Base-by-base conservation (phyloP, 2,329 filamentous ascomycete species). In the Capronia coronata region DNA sequence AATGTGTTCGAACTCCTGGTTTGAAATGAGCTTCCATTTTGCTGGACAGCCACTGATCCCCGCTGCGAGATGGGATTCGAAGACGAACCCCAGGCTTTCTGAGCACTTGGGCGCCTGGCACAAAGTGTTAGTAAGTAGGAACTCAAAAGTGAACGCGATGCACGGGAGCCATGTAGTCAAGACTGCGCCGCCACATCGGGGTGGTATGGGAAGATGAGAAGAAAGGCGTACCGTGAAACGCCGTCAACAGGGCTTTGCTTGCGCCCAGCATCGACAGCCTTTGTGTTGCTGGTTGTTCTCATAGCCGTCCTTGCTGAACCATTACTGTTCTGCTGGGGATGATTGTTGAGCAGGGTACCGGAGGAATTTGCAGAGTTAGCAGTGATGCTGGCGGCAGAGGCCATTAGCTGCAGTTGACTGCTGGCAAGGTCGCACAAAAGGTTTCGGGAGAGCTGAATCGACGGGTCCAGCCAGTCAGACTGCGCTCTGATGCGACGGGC, bases 61-160 rank as follows among this genome's bases (percentile, higher is more conserved):
- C 77, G 75, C 59, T 81, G 77, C 16, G 77, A 79, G 63, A 80
- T 75, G 38, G 79, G 77, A 63, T 83, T 83, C 49, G 75, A 73
- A 60, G 77, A 77, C 61, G 75, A 71, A 42, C 74, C 73, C 80
- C 80, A 83, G 61, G 78, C 78, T 65, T 78, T 80, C 58, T 75
- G 76, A 37, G 54, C 23, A 37, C 37, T 34, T 23, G 46, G 42
- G 37, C 54, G 50, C 25, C 54, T 56, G 19, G 14, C 16, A 46
- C 14, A 16, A 8, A 34, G 38, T n/a, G 35, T 53, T 23, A 53
- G 51, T 32, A 22, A 18, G 14, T 8, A 23, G 14, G 23, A 4
- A 39, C 38, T 18, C 14, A 42, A 32, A 21, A 2, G 8, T 23
- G 3, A n/a, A 22, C 19, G 21, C 21, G 38, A 19, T 19, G 16